Conservation (phyloP, 78 protist species). For the Dictyostelium firmibasis region DNA sequence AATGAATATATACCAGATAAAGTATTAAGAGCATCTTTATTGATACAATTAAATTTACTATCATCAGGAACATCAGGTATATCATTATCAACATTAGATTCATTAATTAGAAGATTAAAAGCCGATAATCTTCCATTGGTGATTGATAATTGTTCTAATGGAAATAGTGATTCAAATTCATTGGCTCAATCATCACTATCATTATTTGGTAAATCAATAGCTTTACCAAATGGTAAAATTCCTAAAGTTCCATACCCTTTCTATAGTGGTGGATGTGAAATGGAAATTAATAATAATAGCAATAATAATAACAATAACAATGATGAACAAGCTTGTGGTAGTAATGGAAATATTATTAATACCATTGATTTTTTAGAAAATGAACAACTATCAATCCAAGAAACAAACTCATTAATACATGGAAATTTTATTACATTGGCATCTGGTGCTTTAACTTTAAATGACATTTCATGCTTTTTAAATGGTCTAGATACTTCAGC, state of each 20-base stretch:
- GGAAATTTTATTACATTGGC: slow-evolving; percentile 25
- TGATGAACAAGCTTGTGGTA: not conserved
- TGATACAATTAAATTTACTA: slow-evolving; percentile 22
- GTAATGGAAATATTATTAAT: not conserved
- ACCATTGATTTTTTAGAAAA: not conserved
- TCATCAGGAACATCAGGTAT: slow-evolving; percentile 18
- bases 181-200: not conserved
- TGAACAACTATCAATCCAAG: not conserved
- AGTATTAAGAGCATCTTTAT: slow-evolving; percentile 2
- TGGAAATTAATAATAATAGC: not conserved
- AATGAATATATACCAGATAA: slow-evolving; percentile 6
- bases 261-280: not conserved
- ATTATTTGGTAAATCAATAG: slow-evolving; percentile 18
- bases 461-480: not conserved
- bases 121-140: slow-evolving; percentile 17
- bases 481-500: not conserved
- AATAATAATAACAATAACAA: not conserved
- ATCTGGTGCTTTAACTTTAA: not conserved
- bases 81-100: not conserved
- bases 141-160: slow-evolving; percentile 9
- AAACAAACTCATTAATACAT: not conserved
- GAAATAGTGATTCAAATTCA: not conserved
- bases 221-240: slow-evolving; percentile 21
- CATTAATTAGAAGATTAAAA: not conserved
- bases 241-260: not conserved